These are phyloP conservation scores for Metarhizium anisopliae DNA, from an alignment of 2,329 filamentous ascomycete genomes.

Conservation along the genomic window DNA sequence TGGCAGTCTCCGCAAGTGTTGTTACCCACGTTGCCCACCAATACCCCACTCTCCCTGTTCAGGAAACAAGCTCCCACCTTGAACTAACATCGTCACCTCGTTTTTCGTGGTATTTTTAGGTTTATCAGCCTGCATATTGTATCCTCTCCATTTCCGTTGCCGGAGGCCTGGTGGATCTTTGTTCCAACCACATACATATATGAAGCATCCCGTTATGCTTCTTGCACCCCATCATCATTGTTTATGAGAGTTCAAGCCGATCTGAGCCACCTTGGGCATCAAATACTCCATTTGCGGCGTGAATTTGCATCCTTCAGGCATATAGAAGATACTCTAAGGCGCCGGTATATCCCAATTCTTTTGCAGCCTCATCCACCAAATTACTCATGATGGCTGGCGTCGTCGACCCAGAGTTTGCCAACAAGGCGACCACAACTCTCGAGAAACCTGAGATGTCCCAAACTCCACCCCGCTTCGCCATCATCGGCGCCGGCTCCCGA, in stretches of 20 bases:
- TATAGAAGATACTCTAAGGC: neutral
- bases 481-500: conserved; percentile 76
- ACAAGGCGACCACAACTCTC: conserved; percentile 17
- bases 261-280: neutral
- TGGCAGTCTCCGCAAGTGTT: conserved; percentile 2
- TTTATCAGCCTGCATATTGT: too few species aligned
- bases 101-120: neutral
- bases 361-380: neutral
- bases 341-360: neutral
- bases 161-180: neutral
- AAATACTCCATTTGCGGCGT: neutral
- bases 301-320: neutral
- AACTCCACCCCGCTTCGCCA: conserved; percentile 56
- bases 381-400: conserved; percentile 12
- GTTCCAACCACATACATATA: neutral
- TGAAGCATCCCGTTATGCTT: neutral
- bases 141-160: neutral
- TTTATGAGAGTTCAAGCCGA: neutral
- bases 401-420: conserved; percentile 15
- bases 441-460: conserved; percentile 36
- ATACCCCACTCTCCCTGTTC: neutral
- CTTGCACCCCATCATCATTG: neutral
- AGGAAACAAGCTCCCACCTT: neutral
- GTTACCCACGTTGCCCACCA: neutral
- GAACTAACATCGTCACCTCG: neutral